These are phyloP conservation scores for Plectranthus barbatus DNA, from an alignment of 257 asterid genomes.

Conservation along the genomic window DNA sequence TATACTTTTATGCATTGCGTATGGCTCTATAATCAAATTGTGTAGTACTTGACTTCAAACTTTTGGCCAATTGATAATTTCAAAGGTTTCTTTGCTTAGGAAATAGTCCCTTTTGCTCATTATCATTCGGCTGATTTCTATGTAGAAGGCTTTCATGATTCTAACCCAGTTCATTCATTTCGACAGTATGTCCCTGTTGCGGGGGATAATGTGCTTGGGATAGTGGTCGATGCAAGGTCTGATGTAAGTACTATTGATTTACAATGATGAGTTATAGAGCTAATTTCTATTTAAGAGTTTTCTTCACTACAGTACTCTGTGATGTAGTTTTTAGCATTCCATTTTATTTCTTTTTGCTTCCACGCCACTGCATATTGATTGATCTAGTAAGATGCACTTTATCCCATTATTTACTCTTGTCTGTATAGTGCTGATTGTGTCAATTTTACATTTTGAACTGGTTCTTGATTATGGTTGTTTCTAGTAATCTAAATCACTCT, in stretches of 20 bases:
- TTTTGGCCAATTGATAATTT: not conserved
- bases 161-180: slow-evolving; percentile 9
- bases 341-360: not conserved
- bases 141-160: not conserved
- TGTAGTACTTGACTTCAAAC: not conserved
- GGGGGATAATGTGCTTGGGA: slow-evolving; percentile 89
- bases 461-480: not conserved
- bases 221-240: slow-evolving; percentile 71
- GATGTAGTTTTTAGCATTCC: not conserved
- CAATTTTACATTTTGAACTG: not conserved
- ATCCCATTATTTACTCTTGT: not conserved
- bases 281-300: no score
- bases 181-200: slow-evolving; percentile 69
- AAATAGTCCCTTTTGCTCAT: no score
- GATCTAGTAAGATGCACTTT: not conserved
- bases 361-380: not conserved
- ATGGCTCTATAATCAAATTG: no score
- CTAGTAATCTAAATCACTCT: not conserved
- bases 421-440: not conserved
- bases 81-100: not conserved
- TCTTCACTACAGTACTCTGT: not conserved
- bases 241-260: slow-evolving; percentile 59
- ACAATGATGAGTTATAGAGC: not conserved
- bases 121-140: no score
- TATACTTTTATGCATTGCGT: no score